Conservation (phyloP, 164 flowering plant genomes). For the Litsea cubeba region DNA sequence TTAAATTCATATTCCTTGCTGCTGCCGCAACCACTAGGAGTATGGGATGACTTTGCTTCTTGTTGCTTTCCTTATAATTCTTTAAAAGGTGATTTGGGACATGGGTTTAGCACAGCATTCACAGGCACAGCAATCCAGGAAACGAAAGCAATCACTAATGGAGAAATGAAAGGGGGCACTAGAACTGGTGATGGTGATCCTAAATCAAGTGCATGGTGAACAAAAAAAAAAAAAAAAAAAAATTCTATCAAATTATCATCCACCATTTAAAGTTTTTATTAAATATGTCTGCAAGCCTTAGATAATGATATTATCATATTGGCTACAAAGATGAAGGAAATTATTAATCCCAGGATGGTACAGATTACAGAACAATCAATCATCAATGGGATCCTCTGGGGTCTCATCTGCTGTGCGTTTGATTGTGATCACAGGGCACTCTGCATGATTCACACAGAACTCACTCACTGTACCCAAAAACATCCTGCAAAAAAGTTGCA, state of each 20-base stretch:
- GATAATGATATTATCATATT: background rate
- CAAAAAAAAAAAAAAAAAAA: background rate
- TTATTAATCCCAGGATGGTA: background rate
- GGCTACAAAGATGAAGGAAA: background rate
- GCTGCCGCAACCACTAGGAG: no score
- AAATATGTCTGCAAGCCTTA: background rate
- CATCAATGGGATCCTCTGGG: conserved; percentile 90
- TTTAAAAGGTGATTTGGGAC: no score
- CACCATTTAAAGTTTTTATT: background rate
- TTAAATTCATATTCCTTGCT: no score
- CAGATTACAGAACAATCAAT: conserved; percentile 30
- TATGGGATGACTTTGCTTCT: no score
- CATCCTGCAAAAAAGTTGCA: conserved; percentile 52
- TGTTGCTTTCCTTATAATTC: no score
- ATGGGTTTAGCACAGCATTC: no score
- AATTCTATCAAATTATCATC: background rate
- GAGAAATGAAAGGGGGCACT: background rate
- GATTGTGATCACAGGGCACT: conserved; percentile 85
- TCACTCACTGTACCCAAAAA: conserved; percentile 97
- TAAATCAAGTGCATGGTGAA: background rate
- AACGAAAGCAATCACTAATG: no score
- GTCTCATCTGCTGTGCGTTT: conserved; percentile 66
- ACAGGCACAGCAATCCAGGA: no score
- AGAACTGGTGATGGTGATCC: background rate
- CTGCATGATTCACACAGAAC: conserved; percentile 89